phyloP scores from a whole-genome alignment of 805 yeast genomes.

The Candida dendrica region DNA sequence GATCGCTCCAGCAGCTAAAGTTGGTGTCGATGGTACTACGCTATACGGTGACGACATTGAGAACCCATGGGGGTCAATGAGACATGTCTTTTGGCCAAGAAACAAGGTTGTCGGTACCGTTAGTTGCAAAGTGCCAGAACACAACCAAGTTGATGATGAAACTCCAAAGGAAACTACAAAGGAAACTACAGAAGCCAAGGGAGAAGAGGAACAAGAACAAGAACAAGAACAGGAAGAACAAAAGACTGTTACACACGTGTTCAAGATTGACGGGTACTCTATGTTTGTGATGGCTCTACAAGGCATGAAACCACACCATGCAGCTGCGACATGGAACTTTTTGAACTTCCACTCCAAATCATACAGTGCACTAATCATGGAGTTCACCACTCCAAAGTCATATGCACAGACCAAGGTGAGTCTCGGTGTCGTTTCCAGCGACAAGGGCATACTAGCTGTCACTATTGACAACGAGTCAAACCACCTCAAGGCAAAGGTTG shows the following conservation, averaged over 20 bases:
- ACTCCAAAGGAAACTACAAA: neutral
- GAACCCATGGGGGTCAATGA: slow-evolving; percentile 96
- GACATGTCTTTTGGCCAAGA: slow-evolving; percentile 96
- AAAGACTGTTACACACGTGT: slow-evolving; percentile 9
- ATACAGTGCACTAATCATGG: slow-evolving; percentile 80
- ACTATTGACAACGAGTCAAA: slow-evolving; percentile 59
- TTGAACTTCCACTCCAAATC: slow-evolving; percentile 76
- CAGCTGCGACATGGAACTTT: slow-evolving; percentile 96
- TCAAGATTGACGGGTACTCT: slow-evolving; percentile 33
- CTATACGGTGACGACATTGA: slow-evolving; percentile 76
- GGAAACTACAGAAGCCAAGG: slow-evolving; percentile 9
- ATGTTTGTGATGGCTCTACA: slow-evolving; percentile 96
- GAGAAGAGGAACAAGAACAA: slow-evolving; percentile 2
- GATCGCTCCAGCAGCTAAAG: slow-evolving; percentile 73
- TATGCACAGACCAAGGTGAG: slow-evolving; percentile 79
- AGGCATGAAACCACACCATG: slow-evolving; percentile 99
- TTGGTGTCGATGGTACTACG: slow-evolving; percentile 83
- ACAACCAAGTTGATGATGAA: slow-evolving; percentile 2
- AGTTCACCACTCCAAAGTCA: slow-evolving; percentile 88
- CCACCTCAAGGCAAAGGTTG: slow-evolving; percentile 50
- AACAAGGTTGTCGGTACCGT: slow-evolving; percentile 64
- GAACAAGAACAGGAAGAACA: neutral
- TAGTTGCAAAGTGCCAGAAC: slow-evolving; percentile 28
- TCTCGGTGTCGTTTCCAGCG: slow-evolving; percentile 65
- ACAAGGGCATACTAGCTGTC: slow-evolving; percentile 55